Evolutionary conservation across 164 flowering plant genomes (phyloP).

Genomic region (Vitis rupestris): DNA sequence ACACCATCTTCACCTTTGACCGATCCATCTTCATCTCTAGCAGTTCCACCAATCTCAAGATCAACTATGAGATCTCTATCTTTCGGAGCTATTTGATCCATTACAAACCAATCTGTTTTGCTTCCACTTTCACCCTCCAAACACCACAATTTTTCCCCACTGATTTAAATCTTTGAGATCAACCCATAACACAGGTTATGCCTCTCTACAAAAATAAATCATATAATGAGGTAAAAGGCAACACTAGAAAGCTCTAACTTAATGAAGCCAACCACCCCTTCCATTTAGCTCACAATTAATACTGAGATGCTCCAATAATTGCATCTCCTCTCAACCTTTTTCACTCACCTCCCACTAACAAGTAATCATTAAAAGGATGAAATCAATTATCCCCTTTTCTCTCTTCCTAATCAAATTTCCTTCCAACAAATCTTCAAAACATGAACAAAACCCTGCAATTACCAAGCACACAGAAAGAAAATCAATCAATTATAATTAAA

Average conservation of each 20-base stretch:
- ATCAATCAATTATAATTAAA: neutral
- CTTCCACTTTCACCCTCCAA: conserved; percentile 1
- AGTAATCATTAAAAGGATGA: neutral
- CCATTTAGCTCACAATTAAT: neutral
- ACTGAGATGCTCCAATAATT: neutral
- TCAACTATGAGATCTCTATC: conserved; percentile 40
- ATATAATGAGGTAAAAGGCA: neutral
- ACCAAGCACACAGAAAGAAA: neutral
- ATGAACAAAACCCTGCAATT: conserved; percentile 1
- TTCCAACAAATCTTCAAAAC: neutral
- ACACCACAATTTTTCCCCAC: neutral
- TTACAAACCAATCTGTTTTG: conserved; percentile 8
- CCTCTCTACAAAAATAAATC: neutral
- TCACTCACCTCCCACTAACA: conserved; percentile 1
- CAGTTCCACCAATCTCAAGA: conserved; percentile 50
- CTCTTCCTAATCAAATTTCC: neutral
- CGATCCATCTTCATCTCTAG: conserved; percentile 32
- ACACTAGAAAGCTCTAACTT: neutral
- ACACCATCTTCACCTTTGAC: conserved; percentile 28
- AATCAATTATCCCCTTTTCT: neutral
- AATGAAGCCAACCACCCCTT: conserved; percentile 9
- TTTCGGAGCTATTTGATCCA: conserved; percentile 34
- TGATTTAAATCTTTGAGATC: neutral
- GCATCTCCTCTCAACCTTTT: conserved; percentile 1
- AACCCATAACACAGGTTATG: conserved; percentile 9